Percentiles rank a stretch among this genome's conserved stretches.
Conservation (phyloP, 805 yeast genomes). For the Starmerella potacharoeniae region DNA sequence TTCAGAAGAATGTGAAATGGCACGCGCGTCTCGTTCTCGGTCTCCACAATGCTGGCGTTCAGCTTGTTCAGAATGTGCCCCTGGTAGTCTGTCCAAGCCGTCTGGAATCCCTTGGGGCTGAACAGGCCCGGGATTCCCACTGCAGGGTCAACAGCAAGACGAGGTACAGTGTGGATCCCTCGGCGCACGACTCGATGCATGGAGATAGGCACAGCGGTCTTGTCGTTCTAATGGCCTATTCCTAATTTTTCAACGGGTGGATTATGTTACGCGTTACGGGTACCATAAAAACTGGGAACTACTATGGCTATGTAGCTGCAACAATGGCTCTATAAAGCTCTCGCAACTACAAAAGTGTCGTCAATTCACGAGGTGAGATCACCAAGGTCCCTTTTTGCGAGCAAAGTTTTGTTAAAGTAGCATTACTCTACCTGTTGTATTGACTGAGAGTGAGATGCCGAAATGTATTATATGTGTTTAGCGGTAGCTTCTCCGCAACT, state of each 20-base stretch:
- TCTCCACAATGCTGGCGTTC: conserved; percentile 59
- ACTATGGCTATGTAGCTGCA: no score
- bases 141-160: conserved; percentile 33
- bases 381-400: no score
- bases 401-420: no score
- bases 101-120: conserved; percentile 51
- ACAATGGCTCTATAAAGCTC: no score
- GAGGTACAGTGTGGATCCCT: conserved; percentile 54
- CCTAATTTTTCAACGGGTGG: not conserved
- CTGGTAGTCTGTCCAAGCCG: conserved; percentile 79
- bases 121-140: conserved; percentile 56
- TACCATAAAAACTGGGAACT: not conserved
- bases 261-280: not conserved
- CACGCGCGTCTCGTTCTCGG: conserved; percentile 61
- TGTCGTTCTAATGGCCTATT: not conserved
- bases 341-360: no score
- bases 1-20: conserved; percentile 57
- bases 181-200: conserved; percentile 16
- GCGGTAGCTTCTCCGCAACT: no score
- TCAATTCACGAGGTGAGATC: no score
- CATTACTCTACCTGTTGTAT: no score
- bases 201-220: not conserved
- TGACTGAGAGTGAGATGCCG: no score
- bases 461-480: no score
- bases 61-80: conserved; percentile 40